A percentile compares a stretch with the other conserved stretches of the same genome.
phyloP scores from a whole-genome alignment of 2,329 filamentous ascomycete genomes.

The Simplicillium sp. region DNA sequence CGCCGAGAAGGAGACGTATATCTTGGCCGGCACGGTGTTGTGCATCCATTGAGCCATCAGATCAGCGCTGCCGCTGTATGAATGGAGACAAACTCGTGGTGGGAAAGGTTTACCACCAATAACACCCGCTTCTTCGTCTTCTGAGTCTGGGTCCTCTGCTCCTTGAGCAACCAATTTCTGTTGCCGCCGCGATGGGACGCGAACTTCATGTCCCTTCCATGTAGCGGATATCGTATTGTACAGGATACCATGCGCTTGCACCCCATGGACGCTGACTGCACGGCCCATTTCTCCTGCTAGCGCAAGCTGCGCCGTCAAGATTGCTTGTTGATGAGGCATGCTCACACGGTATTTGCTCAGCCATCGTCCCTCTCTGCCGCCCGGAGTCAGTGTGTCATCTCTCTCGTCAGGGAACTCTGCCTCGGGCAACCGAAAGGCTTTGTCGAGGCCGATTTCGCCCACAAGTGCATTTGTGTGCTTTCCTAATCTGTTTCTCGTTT shows the following conservation, averaged over 20 bases:
- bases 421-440: conserved; percentile 63
- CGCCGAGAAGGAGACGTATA: conserved; percentile 84
- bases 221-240: conserved; percentile 54
- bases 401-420: conserved; percentile 34
- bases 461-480: conserved; percentile 56
- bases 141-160: conserved; percentile 33
- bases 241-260: conserved; percentile 65
- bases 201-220: conserved; percentile 63
- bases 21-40: conserved; percentile 58
- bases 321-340: conserved; percentile 56
- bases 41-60: conserved; percentile 70
- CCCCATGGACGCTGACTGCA: conserved; percentile 62
- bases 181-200: conserved; percentile 51
- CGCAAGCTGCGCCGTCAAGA: conserved; percentile 59
- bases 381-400: conserved; percentile 45
- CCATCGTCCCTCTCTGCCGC: conserved; percentile 58
- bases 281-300: conserved; percentile 59
- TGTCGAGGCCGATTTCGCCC: conserved; percentile 72
- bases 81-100: conserved; percentile 86
- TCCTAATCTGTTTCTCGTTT: conserved; percentile 46
- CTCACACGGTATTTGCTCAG: conserved; percentile 60
- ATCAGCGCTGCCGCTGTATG: conserved; percentile 72
- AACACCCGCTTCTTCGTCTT: conserved; percentile 20
- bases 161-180: conserved; percentile 36
- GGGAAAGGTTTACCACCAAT: conserved; percentile 53